Evolutionary conservation across 1,139 yeast genomes (phyloP).

Genomic region (Suhomyces kunorum): DNA sequence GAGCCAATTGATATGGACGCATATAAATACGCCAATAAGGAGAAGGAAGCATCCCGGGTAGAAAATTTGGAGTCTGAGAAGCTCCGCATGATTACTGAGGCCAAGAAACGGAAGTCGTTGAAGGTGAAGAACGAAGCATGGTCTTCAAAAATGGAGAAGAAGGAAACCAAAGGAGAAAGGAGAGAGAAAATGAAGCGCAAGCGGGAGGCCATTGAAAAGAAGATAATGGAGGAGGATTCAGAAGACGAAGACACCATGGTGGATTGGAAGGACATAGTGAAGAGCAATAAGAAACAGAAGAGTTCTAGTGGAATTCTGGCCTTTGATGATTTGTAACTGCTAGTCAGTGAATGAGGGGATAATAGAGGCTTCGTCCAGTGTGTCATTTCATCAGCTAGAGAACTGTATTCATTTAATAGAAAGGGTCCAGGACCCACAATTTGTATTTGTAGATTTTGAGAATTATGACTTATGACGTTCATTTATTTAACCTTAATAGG

Average conservation of each 20-base stretch:
- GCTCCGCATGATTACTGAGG: constrained; percentile 45
- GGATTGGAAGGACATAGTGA: constrained; percentile 89
- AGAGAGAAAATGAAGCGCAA: constrained; percentile 63
- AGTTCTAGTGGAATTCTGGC: constrained; percentile 42
- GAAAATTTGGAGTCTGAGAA: constrained; percentile 55
- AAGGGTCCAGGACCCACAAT: no score
- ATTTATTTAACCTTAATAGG: no score
- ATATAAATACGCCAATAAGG: constrained; percentile 63
- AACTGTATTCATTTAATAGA: no score
- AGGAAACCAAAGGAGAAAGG: constrained; percentile 64
- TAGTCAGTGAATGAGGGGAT: no score
- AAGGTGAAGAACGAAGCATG: constrained; percentile 69
- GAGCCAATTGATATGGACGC: constrained; percentile 61
- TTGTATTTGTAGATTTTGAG: no score
- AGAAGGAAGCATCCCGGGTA: constrained; percentile 63
- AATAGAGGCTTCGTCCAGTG: no score
- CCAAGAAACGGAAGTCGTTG: constrained; percentile 50
- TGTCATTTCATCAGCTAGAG: no score
- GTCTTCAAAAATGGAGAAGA: constrained; percentile 69
- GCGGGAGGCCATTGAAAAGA: constrained; percentile 63
- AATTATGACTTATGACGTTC: no score
- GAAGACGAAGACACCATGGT: constrained; percentile 54
- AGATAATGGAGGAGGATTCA: constrained; percentile 47
- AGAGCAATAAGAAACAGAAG: constrained; percentile 60
- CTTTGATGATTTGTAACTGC: constrained; percentile 69